phyloP scores from a whole-genome alignment of 495 filamentous ascomycete species.

The Barbatosphaeria neglecta region DNA sequence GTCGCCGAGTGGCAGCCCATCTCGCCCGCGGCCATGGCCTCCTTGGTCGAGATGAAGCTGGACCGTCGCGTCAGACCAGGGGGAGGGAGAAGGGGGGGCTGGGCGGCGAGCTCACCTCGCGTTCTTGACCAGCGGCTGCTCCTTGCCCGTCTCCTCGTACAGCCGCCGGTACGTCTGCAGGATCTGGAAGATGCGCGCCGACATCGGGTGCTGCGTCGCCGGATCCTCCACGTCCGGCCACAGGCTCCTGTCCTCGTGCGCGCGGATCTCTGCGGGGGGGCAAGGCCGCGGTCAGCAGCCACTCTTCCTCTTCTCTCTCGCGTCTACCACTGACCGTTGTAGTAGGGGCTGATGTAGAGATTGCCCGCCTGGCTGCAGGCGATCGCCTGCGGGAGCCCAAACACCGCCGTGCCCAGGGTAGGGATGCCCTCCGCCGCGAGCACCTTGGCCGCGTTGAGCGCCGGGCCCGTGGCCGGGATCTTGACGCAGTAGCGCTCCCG shows the following conservation, averaged over 20 bases:
- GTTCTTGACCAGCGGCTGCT: conserved; percentile 29
- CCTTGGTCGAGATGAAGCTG: conserved; percentile 16
- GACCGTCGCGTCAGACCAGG: too few relatives aligned
- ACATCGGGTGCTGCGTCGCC: conserved; percentile 26
- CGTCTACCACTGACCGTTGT: conserved; percentile 14
- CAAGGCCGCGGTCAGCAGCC: neutral
- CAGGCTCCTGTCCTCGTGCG: conserved; percentile 3
- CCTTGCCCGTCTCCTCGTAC: conserved; percentile 28
- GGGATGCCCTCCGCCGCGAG: conserved; percentile 14
- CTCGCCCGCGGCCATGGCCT: conserved; percentile 16
- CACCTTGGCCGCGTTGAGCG: conserved; percentile 16
- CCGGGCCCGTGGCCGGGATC: conserved; percentile 16
- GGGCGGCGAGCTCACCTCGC: conserved; percentile 8
- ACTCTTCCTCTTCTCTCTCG: neutral
- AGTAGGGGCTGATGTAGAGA: conserved; percentile 19
- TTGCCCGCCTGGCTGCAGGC: conserved; percentile 15
- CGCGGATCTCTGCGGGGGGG: neutral
- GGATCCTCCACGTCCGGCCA: conserved; percentile 21
- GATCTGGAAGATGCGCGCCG: conserved; percentile 25
- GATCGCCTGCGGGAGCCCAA: conserved; percentile 16
- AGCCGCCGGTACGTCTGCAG: conserved; percentile 20
- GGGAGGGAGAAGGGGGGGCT: neutral
- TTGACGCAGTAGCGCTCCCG: conserved; percentile 24
- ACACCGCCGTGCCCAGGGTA: conserved; percentile 14
- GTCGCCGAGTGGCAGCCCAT: conserved; percentile 18